Percentiles rank a stretch among this genome's conserved stretches.
These are phyloP conservation scores for Coemansia javaensis DNA, from an alignment of 192 early-diverging fungal genomes.

Conservation along the genomic window DNA sequence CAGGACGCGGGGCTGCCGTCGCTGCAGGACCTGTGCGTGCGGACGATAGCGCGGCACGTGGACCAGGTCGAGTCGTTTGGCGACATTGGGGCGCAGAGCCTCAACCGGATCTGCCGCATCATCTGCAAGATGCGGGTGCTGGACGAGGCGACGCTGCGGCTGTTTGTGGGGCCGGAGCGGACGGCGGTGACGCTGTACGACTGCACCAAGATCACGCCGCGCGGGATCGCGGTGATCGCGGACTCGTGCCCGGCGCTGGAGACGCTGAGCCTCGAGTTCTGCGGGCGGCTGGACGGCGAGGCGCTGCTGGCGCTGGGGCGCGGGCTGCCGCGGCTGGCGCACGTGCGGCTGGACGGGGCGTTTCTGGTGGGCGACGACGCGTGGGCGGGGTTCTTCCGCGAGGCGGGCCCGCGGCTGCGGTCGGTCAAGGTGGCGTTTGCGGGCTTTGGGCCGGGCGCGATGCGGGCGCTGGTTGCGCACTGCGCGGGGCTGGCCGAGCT, in stretches of 20 bases:
- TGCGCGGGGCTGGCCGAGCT: conserved; percentile 61
- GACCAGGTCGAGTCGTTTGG: conserved; percentile 81
- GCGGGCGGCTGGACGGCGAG: conserved; percentile 62
- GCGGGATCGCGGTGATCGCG: conserved; percentile 56
- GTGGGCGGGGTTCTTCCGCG: conserved; percentile 60
- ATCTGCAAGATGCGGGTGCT: conserved; percentile 71
- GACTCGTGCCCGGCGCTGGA: conserved; percentile 59
- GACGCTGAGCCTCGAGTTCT: conserved; percentile 62
- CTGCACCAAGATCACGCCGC: conserved; percentile 62
- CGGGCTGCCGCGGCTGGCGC: conserved; percentile 45
- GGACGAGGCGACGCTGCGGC: conserved; percentile 55
- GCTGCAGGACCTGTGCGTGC: conserved; percentile 63
- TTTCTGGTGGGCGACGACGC: conserved; percentile 59
- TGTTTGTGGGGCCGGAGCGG: conserved; percentile 66
- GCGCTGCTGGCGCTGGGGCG: conserved; percentile 41
- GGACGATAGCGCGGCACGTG: conserved; percentile 69
- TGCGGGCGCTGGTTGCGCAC: conserved; percentile 53
- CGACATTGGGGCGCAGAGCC: conserved; percentile 64
- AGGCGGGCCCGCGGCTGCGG: conserved; percentile 51
- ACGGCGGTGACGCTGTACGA: conserved; percentile 67
- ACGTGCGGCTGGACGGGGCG: conserved; percentile 63
- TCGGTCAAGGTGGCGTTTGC: conserved; percentile 57
- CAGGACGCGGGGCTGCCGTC: conserved; percentile 52
- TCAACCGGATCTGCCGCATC: conserved; percentile 71
- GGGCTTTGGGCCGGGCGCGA: conserved; percentile 52